These are phyloP conservation scores for Phytophthora melonis DNA, from an alignment of 352 stramenopile species.

Conservation along the genomic window DNA sequence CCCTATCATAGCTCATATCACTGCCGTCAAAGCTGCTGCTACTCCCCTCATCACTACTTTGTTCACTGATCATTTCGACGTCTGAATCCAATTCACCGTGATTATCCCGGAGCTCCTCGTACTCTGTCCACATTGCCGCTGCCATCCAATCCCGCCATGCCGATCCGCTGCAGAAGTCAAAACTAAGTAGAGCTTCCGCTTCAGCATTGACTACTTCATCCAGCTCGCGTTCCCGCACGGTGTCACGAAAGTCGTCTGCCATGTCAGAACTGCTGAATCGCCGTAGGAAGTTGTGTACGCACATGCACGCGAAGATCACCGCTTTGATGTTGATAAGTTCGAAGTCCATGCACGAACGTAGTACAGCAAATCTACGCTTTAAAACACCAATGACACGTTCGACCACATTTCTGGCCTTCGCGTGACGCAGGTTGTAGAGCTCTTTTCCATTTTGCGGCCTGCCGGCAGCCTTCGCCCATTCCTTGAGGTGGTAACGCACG, in stretches of 20 bases:
- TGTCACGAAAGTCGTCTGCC: conserved; percentile 3
- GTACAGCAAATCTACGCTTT: conserved; percentile 11
- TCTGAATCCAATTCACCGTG: too few relatives aligned
- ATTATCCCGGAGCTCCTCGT: background rate
- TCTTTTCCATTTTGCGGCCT: conserved; percentile 4
- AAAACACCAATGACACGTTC: conserved; percentile 12
- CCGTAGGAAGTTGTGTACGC: conserved; percentile 17
- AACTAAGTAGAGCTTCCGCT: background rate
- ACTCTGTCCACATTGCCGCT: conserved; percentile 15
- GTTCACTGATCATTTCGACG: background rate
- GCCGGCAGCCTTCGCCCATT: background rate
- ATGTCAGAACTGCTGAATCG: background rate
- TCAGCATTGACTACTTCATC: background rate
- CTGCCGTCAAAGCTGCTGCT: background rate
- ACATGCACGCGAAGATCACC: conserved; percentile 8
- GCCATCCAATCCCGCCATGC: conserved; percentile 13
- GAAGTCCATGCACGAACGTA: conserved; percentile 3
- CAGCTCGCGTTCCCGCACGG: background rate
- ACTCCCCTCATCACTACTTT: background rate
- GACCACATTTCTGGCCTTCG: conserved; percentile 11
- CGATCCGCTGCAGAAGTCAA: conserved; percentile 15
- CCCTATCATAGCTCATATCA: background rate
- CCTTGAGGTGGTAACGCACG: conserved; percentile 10
- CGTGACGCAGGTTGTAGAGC: conserved; percentile 14
- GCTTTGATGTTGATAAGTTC: conserved; percentile 8